A percentile compares a stretch with the other conserved stretches of the same genome.
These are phyloP conservation scores for Pyrenochaeta sp. DNA, from an alignment of 2,329 filamentous ascomycete species.

Conservation along the genomic window DNA sequence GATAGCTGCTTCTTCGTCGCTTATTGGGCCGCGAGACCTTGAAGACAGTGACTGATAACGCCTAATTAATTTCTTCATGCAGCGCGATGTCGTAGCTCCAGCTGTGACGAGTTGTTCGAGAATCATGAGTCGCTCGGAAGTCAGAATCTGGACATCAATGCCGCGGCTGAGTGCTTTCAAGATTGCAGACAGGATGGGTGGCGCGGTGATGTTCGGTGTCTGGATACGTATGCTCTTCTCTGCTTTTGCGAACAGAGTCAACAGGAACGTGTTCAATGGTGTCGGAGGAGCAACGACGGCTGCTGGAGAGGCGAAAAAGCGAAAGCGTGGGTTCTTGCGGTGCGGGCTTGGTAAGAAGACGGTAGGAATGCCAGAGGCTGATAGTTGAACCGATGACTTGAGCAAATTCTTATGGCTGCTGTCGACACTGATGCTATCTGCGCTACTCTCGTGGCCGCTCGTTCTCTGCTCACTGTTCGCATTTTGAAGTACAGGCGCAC, in stretches of 20 bases:
- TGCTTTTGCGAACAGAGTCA: constrained; percentile 68
- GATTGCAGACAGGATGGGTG: constrained; percentile 69
- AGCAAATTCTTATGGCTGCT: constrained; percentile 4
- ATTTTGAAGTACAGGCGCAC: constrained; percentile 8
- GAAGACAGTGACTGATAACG: constrained; percentile 56
- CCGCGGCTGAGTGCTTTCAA: constrained; percentile 69
- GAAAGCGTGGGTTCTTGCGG: constrained; percentile 72
- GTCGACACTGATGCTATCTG: not conserved
- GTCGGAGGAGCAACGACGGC: constrained; percentile 69
- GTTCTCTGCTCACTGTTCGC: not conserved
- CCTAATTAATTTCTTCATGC: constrained; percentile 67
- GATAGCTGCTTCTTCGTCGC: constrained; percentile 43
- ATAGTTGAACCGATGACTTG: constrained; percentile 10
- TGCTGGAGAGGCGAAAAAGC: constrained; percentile 45
- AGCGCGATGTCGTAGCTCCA: constrained; percentile 74
- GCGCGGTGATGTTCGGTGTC: constrained; percentile 79
- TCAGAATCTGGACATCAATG: constrained; percentile 73
- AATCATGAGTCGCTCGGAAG: constrained; percentile 75
- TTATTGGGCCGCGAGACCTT: constrained; percentile 10
- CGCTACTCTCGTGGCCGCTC: not conserved
- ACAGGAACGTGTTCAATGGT: constrained; percentile 71
- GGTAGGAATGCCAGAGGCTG: constrained; percentile 55
- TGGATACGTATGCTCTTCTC: constrained; percentile 70
- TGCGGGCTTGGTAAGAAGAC: constrained; percentile 79
- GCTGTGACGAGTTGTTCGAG: constrained; percentile 83